These are phyloP conservation scores for Hemileccinum impolitum DNA, from an alignment of 768 basidiomycete species.

Conservation along the genomic window DNA sequence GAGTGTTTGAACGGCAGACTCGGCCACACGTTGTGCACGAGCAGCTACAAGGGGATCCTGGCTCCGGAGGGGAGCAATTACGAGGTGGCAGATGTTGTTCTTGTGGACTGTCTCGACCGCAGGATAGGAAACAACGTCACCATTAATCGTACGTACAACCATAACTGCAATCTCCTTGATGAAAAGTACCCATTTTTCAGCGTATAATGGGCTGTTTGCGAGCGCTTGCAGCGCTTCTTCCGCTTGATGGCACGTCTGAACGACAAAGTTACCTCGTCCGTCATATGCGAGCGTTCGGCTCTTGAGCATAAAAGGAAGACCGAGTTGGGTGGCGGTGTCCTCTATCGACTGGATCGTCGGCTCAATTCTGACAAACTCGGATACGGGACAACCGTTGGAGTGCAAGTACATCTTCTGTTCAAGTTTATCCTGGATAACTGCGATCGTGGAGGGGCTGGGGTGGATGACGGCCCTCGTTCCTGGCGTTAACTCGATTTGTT, in stretches of 20 bases:
- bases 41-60: slow-evolving; percentile 49
- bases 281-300: slow-evolving; percentile 95
- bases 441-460: slow-evolving; percentile 79
- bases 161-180: slow-evolving; percentile 91
- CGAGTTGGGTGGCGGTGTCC: slow-evolving; percentile 54
- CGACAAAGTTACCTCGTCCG: slow-evolving; percentile 86
- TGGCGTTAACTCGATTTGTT: slow-evolving; percentile 35
- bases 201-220: slow-evolving; percentile 75
- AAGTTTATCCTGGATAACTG: slow-evolving; percentile 79
- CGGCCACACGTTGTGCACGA: slow-evolving; percentile 71
- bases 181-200: slow-evolving; percentile 92
- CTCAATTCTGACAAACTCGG: slow-evolving; percentile 60
- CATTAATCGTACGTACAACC: slow-evolving; percentile 80
- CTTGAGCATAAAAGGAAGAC: slow-evolving; percentile 94
- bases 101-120: slow-evolving; percentile 94
- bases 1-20: slow-evolving; percentile 73
- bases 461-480: slow-evolving; percentile 44
- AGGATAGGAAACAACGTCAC: slow-evolving; percentile 81
- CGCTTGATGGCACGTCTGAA: slow-evolving; percentile 53
- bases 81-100: slow-evolving; percentile 89
- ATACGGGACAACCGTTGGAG: slow-evolving; percentile 48
- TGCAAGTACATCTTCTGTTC: slow-evolving; percentile 59
- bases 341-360: slow-evolving; percentile 48
- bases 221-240: slow-evolving; percentile 52
- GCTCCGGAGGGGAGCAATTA: slow-evolving; percentile 80